These are phyloP conservation scores for Colletotrichum cordylinicola DNA, from an alignment of 2,329 filamentous ascomycete species.

Conservation along the genomic window DNA sequence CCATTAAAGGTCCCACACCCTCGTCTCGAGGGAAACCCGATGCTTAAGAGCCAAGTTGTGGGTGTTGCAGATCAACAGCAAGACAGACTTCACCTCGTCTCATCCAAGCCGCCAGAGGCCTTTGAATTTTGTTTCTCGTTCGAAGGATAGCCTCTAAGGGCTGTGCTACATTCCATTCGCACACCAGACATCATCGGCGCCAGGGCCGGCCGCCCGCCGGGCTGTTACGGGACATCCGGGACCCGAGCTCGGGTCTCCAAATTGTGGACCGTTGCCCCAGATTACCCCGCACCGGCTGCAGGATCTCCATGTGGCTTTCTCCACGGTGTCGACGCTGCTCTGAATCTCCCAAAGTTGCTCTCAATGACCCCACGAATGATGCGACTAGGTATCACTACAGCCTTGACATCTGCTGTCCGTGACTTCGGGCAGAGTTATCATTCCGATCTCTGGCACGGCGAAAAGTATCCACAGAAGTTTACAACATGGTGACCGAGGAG, in stretches of 20 bases:
- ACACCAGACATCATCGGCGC: background rate
- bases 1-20: background rate
- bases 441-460: background rate
- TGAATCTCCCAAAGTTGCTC: background rate
- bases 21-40: background rate
- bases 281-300: background rate
- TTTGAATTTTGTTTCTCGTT: background rate
- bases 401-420: background rate
- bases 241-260: background rate
- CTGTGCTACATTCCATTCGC: background rate
- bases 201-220: background rate
- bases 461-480: background rate
- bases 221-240: background rate
- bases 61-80: background rate
- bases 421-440: background rate
- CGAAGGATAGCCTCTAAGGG: background rate
- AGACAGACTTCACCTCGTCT: background rate
- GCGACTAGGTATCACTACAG: background rate
- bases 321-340: background rate
- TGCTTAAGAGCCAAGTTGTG: background rate
- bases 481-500: background rate
- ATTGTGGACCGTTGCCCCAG: background rate
- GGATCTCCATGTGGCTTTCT: background rate
- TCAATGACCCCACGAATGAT: background rate
- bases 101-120: rapidly evolving